These are phyloP conservation scores for Lactuca sativa DNA, from an alignment of 129 eudicot genomes.

Conservation along the genomic window DNA sequence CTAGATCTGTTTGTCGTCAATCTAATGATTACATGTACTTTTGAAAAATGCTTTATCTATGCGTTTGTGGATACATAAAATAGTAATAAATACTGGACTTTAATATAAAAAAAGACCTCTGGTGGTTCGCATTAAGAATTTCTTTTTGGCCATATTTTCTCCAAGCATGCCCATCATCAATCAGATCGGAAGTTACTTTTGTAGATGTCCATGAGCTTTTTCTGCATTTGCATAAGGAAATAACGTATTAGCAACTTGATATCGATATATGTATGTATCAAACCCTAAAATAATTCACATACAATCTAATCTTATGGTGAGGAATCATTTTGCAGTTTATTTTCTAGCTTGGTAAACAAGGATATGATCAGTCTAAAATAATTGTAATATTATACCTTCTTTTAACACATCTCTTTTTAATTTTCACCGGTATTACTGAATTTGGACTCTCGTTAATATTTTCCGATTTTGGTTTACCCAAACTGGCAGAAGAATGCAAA, in stretches of 20 bases:
- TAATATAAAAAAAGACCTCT: conserved; percentile 39
- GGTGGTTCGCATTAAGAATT: conserved; percentile 50
- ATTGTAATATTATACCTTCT: conserved; percentile 39
- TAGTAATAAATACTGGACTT: neutral
- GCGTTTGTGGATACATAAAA: neutral
- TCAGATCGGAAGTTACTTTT: conserved; percentile 27
- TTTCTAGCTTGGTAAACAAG: neutral
- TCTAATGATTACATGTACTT: neutral
- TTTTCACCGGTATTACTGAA: conserved; percentile 17
- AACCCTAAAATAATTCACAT: too few species aligned
- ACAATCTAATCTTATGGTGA: too few species aligned
- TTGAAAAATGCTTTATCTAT: neutral
- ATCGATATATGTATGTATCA: neutral
- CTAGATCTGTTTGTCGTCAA: neutral
- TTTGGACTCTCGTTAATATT: conserved; percentile 34
- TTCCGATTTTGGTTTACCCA: neutral
- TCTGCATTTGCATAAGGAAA: conserved; percentile 23
- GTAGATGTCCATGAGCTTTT: conserved; percentile 31
- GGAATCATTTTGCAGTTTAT: too few species aligned
- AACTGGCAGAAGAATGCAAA: neutral
- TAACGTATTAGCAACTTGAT: neutral
- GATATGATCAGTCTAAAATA: too few species aligned
- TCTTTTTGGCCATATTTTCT: conserved; percentile 78
- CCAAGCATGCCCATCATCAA: conserved; percentile 78
- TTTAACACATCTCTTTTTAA: conserved; percentile 52